Conservation (phyloP, 2,329 filamentous ascomycete genomes). For the Hypoxylon sp. region DNA sequence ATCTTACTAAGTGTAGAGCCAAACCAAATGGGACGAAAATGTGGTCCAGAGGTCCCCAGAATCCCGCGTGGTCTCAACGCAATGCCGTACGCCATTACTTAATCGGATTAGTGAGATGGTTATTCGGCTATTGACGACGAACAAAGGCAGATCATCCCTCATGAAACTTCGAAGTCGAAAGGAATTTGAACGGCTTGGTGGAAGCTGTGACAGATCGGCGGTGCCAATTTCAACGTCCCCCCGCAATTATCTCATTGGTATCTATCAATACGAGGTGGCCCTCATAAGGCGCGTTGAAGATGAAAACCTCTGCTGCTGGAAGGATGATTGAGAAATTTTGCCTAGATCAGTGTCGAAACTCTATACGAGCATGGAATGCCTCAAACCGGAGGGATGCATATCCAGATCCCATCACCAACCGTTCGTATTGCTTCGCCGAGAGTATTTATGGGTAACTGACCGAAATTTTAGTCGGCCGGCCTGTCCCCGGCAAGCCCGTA, state of each 20-base stretch:
- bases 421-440: background rate
- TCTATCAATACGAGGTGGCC: background rate
- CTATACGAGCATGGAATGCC: constrained; percentile 1
- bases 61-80: background rate
- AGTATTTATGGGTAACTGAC: background rate
- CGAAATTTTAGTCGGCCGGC: background rate
- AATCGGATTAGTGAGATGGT: background rate
- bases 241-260: background rate
- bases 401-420: constrained; percentile 3
- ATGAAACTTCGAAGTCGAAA: background rate
- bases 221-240: background rate
- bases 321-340: background rate
- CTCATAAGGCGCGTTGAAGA: background rate
- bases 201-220: background rate
- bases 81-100: background rate
- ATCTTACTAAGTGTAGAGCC: background rate
- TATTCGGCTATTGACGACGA: background rate
- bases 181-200: background rate
- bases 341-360: background rate
- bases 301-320: background rate
- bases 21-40: background rate
- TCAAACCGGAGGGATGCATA: constrained; percentile 4
- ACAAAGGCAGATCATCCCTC: background rate
- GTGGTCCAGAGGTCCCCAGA: background rate
- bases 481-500: constrained; percentile 5